Percentiles rank a stretch among this genome's conserved stretches.
Evolutionary conservation across 169 alveolate genomes (phyloP).

Genomic region (Plasmodium yoelii): DNA sequence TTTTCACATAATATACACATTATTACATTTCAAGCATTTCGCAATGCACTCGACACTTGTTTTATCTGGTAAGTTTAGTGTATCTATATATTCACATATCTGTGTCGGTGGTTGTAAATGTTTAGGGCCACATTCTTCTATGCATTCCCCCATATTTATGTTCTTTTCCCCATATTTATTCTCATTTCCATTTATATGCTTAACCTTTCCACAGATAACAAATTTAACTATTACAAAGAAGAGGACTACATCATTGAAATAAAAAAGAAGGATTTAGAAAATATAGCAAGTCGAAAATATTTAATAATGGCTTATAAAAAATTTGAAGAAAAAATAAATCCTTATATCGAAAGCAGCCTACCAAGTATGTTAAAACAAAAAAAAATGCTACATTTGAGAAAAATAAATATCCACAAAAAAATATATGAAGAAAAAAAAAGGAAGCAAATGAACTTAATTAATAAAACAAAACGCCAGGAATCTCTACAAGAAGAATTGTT

Average conservation of each 20-base stretch:
- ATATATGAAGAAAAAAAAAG: slow-evolving; percentile 71
- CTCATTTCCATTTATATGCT: not conserved
- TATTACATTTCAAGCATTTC: slow-evolving; percentile 32
- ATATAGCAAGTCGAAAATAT: slow-evolving; percentile 62
- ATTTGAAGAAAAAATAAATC: slow-evolving; percentile 69
- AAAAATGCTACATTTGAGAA: slow-evolving; percentile 48
- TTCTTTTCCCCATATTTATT: not conserved
- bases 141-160: not conserved
- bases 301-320: slow-evolving; percentile 55
- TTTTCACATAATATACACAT: slow-evolving; percentile 20
- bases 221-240: slow-evolving; percentile 48
- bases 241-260: slow-evolving; percentile 31
- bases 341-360: slow-evolving; percentile 73
- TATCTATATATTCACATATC: not conserved
- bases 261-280: slow-evolving; percentile 35
- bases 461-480: slow-evolving; percentile 45
- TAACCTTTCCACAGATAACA: slow-evolving; percentile 12
- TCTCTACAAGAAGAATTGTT: slow-evolving; percentile 41
- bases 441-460: slow-evolving; percentile 21
- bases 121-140: not conserved
- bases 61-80: slow-evolving; percentile 26
- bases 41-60: slow-evolving; percentile 25
- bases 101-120: not conserved
- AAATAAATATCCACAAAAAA: slow-evolving; percentile 56
- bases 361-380: slow-evolving; percentile 70